Evolutionary conservation across 805 yeast species (phyloP), one percentile per base, ranked within the genome.

Genomic region (Candida insectorum): DNA sequence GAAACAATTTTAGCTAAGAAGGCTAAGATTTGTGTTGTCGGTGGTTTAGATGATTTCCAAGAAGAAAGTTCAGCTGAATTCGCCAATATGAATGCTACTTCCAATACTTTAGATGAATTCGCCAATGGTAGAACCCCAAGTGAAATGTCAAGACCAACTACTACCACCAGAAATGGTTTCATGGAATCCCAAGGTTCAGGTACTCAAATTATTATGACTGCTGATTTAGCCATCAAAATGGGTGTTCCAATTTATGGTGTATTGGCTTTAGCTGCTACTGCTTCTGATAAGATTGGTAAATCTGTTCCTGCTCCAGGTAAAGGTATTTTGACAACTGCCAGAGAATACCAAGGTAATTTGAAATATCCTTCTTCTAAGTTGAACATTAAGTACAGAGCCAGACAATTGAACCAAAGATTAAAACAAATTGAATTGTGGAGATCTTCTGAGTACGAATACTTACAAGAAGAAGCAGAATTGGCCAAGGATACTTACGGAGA

Each of bases 111-210:
- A 39, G 86, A 81, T 40, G 99, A 93, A 69, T 72, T 83, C 48
- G 95, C 77, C 31, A 93, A 86, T 48, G 99, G 99, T 46, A 86
- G 99, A 73, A 86, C 97, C 33, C 97, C 99, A 49, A 73, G 82
- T 39, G 98, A 93, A 66, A 93, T 93, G 97, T 91, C 97, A 17
- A 85, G 99, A 70, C 99, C 99, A 37, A 77, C 97, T 35, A 89
- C 99, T 33, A 83, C 97, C 26, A 73, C 95, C 29, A 85, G 99
- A 76, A 75, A 82, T 51, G 99, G 99, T 51, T 93, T 93, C 74
- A 93, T 93, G 97, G 99, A 93, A 75, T 82, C 98, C 25, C 99
- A 93, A 69, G 99, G 99, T 75, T 79, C 97, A 34, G 99, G 99
- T 79, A 84, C 86, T 50, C 97, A 93, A 73, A 81, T 93, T 45